A percentile compares a stretch with the other conserved stretches of the same genome.
These are phyloP conservation scores for Aspergillus sergii DNA, from an alignment of 2,329 filamentous ascomycete genomes.

Conservation along the genomic window DNA sequence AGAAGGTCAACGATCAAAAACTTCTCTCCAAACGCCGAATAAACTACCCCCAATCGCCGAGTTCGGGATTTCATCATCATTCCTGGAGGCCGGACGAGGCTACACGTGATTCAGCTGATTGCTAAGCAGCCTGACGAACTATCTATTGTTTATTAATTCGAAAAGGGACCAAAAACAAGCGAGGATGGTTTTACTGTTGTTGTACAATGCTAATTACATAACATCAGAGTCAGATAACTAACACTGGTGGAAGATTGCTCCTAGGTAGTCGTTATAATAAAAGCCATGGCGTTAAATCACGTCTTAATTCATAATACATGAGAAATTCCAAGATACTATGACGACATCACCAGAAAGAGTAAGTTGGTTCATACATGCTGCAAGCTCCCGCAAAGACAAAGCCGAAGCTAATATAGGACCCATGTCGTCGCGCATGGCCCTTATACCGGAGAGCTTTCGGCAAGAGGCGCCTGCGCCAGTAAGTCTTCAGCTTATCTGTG, in stretches of 20 bases:
- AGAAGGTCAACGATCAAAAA: background rate
- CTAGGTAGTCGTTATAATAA: background rate
- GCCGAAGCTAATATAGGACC: background rate
- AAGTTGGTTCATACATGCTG: background rate
- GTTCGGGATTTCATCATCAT: background rate
- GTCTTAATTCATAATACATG: constrained; percentile 7
- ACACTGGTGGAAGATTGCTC: background rate
- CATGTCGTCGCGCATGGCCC: background rate
- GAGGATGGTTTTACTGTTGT: background rate
- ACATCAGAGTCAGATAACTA: background rate
- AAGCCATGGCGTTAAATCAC: background rate
- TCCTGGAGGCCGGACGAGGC: background rate
- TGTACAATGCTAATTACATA: background rate
- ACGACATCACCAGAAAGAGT: background rate
- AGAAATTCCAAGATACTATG: constrained; percentile 3
- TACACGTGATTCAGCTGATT: constrained; percentile 1
- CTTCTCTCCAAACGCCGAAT: background rate
- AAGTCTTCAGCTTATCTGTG: constrained; percentile 8
- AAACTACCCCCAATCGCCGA: background rate
- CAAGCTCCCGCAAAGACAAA: background rate
- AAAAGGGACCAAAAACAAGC: background rate
- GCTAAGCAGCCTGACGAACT: background rate
- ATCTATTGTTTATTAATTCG: background rate
- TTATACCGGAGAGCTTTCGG: background rate
- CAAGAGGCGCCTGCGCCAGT: constrained; percentile 11